A percentile compares a stretch with the other conserved stretches of the same genome.
These are phyloP conservation scores for Neurospora tetraspora DNA, from an alignment of 495 filamentous ascomycete species.

Conservation along the genomic window DNA sequence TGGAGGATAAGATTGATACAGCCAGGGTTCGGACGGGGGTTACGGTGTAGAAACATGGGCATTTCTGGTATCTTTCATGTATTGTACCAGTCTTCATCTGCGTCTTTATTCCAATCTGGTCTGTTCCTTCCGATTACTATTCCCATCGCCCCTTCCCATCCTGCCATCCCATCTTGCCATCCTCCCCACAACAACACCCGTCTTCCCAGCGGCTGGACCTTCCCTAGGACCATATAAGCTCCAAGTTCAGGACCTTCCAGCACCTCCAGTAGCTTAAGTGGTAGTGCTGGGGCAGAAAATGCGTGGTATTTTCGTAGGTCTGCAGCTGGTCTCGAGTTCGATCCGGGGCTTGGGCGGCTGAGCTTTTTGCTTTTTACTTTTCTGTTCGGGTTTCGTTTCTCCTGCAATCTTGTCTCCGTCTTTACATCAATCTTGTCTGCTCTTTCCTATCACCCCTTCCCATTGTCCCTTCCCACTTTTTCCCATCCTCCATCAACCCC, in stretches of 20 bases:
- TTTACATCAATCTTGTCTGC: not conserved
- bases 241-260: not conserved
- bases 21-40: not conserved
- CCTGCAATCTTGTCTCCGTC: not conserved
- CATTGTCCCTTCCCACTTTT: not conserved
- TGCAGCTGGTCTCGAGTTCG: not conserved
- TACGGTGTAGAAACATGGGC: not conserved
- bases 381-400: not conserved
- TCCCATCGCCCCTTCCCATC: not conserved
- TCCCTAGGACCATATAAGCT: not conserved
- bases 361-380: not conserved
- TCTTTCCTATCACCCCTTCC: not conserved
- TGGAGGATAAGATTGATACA: not conserved
- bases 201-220: not conserved
- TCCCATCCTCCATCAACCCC: not conserved
- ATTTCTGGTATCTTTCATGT: not conserved
- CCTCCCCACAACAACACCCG: not conserved
- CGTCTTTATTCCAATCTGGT: not conserved
- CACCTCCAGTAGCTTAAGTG: not conserved
- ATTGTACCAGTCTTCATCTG: not conserved
- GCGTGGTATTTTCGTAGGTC: not conserved
- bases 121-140: not conserved
- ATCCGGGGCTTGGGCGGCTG: not conserved
- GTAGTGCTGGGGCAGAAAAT: not conserved
- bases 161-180: not conserved